phyloP scores from a whole-genome alignment of 1,139 yeast genomes.

The Meyerozyma sp. region DNA sequence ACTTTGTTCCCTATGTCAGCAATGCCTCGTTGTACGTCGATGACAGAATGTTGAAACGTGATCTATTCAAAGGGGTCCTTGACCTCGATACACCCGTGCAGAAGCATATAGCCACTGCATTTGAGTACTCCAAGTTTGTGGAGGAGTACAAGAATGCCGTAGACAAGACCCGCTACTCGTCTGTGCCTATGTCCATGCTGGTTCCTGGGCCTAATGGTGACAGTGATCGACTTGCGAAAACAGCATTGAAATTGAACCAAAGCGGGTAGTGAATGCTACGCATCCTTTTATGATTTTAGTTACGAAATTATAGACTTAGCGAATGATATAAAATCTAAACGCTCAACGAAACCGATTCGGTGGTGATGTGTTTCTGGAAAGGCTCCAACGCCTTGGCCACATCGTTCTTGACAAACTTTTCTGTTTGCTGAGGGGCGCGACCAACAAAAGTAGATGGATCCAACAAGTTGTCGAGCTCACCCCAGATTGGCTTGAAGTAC shows the following conservation, averaged over 20 bases:
- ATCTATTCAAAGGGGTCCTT: slow-evolving; percentile 44
- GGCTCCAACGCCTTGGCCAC: slow-evolving; percentile 81
- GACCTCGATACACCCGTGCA: slow-evolving; percentile 15
- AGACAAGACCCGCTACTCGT: background rate
- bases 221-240: background rate
- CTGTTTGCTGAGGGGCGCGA: slow-evolving; percentile 97
- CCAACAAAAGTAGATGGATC: slow-evolving; percentile 96
- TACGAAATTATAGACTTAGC: background rate
- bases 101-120: background rate
- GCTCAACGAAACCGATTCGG: slow-evolving; percentile 53
- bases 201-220: background rate
- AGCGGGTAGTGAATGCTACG: background rate
- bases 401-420: slow-evolving; percentile 79
- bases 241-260: background rate
- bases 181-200: background rate
- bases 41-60: slow-evolving; percentile 46
- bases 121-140: background rate
- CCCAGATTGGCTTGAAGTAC: slow-evolving; percentile 89
- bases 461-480: slow-evolving; percentile 69
- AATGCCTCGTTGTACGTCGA: slow-evolving; percentile 44
- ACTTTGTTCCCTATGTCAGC: slow-evolving; percentile 22
- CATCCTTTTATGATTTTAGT: background rate
- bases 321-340: slow-evolving; percentile 18
- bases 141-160: background rate
- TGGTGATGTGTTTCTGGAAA: slow-evolving; percentile 52